Conservation (phyloP, 768 basidiomycete genomes). For the Tricholoma flavovirens region DNA sequence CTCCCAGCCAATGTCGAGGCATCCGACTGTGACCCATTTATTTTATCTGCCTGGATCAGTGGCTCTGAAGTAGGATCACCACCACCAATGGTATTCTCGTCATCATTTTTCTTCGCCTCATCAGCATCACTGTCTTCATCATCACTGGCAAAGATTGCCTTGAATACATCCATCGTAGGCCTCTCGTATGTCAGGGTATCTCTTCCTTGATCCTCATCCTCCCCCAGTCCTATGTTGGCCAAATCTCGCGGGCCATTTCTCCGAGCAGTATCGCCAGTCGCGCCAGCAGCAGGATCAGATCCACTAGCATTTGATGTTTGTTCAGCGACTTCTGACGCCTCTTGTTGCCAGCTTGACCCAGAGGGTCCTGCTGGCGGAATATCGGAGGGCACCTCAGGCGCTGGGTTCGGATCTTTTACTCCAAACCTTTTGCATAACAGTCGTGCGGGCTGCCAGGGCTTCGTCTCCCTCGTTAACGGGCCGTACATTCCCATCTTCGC, state of each 20-base stretch:
- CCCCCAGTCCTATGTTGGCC: constrained; percentile 83
- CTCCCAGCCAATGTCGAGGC: constrained; percentile 1
- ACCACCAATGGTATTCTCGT: constrained; percentile 14
- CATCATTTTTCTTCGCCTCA: constrained; percentile 27
- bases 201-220: constrained; percentile 83
- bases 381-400: constrained; percentile 35
- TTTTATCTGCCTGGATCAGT: background rate
- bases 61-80: background rate
- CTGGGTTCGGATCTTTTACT: constrained; percentile 78
- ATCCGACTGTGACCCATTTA: background rate
- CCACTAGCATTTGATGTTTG: constrained; percentile 4
- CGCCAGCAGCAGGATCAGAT: constrained; percentile 8
- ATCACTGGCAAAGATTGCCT: constrained; percentile 95
- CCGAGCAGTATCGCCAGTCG: constrained; percentile 9
- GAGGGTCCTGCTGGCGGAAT: constrained; percentile 15
- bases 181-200: constrained; percentile 86
- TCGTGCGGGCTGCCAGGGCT: constrained; percentile 74
- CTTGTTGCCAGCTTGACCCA: constrained; percentile 15
- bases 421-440: constrained; percentile 92
- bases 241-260: constrained; percentile 48
- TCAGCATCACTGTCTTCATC: constrained; percentile 84
- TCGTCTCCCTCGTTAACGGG: constrained; percentile 69
- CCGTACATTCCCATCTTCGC: constrained; percentile 90
- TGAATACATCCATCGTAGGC: constrained; percentile 91
- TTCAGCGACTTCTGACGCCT: background rate